Evolutionary conservation across 169 alveolate species (phyloP).

Genomic region (Theileria luwenshuni): DNA sequence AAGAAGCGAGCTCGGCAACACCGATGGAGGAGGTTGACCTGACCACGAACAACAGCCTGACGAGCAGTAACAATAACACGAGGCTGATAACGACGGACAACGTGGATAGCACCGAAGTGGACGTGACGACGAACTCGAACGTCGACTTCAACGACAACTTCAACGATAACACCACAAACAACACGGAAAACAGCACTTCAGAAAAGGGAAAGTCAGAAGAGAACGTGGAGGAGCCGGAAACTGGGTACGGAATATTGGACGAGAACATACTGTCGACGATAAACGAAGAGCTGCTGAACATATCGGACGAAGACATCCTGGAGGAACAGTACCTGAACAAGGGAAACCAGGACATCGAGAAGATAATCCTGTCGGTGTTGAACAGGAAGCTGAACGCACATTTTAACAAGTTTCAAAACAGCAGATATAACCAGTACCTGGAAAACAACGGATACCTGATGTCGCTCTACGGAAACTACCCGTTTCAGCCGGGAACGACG

Average conservation of each 20-base stretch:
- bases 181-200: background rate
- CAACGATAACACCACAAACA: background rate
- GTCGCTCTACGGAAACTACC: background rate
- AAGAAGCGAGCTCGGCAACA: background rate
- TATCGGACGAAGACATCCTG: background rate
- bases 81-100: background rate
- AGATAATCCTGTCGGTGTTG: slow-evolving; percentile 8
- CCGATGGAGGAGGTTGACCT: background rate
- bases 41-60: background rate
- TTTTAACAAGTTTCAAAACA: background rate
- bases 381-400: background rate
- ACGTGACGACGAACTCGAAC: slow-evolving; percentile 5
- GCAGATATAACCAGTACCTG: too few species aligned
- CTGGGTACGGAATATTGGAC: slow-evolving; percentile 19
- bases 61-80: slow-evolving; percentile 10
- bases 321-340: slow-evolving; percentile 1
- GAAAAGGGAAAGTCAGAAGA: background rate
- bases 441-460: too few species aligned
- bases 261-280: slow-evolving; percentile 6
- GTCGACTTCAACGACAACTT: slow-evolving; percentile 3
- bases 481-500: background rate
- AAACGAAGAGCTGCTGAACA: background rate
- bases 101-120: slow-evolving; percentile 6
- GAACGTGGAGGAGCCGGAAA: slow-evolving; percentile 1
- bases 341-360: slow-evolving; percentile 15